Percentiles rank a stretch among this genome's conserved stretches.
phyloP scores from a whole-genome alignment of 2,329 filamentous ascomycete genomes.

The Fusarium concolor region DNA sequence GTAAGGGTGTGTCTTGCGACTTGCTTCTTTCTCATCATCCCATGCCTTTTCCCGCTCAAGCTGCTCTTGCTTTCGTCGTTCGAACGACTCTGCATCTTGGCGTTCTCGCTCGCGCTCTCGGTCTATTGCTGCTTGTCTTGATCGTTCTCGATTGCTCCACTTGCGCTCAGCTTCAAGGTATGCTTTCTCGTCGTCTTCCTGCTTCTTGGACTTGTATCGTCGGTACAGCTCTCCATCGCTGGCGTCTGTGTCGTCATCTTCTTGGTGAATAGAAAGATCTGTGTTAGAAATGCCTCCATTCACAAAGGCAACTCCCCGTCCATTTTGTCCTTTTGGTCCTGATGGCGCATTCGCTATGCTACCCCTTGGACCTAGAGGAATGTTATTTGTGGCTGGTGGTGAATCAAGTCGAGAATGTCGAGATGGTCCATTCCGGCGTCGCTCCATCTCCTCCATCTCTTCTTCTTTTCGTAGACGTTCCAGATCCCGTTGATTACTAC shows the following conservation, averaged over 20 bases:
- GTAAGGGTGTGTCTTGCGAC: slow-evolving; percentile 80
- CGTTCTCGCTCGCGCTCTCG: slow-evolving; percentile 85
- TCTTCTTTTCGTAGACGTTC: slow-evolving; percentile 91
- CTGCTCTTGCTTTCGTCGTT: slow-evolving; percentile 76
- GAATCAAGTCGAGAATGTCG: slow-evolving; percentile 77
- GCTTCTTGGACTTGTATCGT: slow-evolving; percentile 75
- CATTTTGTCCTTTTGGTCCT: slow-evolving; percentile 73
- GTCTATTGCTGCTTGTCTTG: slow-evolving; percentile 84
- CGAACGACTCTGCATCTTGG: slow-evolving; percentile 74
- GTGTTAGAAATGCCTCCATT: slow-evolving; percentile 79
- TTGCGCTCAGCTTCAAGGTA: slow-evolving; percentile 88
- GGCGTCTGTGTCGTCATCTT: slow-evolving; percentile 89
- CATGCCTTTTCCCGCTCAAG: slow-evolving; percentile 76
- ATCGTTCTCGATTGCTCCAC: slow-evolving; percentile 90
- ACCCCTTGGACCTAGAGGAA: slow-evolving; percentile 52
- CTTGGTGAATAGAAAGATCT: slow-evolving; percentile 66
- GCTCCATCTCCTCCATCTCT: slow-evolving; percentile 88
- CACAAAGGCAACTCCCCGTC: slow-evolving; percentile 77
- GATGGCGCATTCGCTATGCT: slow-evolving; percentile 81
- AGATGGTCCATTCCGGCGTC: slow-evolving; percentile 73
- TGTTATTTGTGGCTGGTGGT: slow-evolving; percentile 72
- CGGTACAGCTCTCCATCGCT: slow-evolving; percentile 87
- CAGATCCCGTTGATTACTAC: slow-evolving; percentile 87
- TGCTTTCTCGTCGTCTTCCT: slow-evolving; percentile 80
- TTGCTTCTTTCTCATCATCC: slow-evolving; percentile 89